These are phyloP conservation scores for Cryptococcus sp. DNA, from an alignment of 1,284 basidiomycete genomes.

Conservation along the genomic window DNA sequence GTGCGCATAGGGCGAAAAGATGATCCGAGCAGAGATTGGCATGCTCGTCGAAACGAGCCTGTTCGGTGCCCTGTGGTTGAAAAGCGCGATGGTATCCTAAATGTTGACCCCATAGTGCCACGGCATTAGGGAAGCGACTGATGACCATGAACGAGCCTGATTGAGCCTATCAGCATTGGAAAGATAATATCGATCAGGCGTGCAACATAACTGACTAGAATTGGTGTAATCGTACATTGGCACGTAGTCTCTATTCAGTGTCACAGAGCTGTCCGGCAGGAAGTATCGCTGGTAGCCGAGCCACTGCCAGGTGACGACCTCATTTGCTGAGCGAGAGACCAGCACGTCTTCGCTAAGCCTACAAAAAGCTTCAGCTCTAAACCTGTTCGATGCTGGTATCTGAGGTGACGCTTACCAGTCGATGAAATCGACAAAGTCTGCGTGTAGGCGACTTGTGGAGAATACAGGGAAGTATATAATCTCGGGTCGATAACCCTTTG, in stretches of 20 bases:
- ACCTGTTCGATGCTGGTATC: no score
- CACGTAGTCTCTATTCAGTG: conserved; percentile 9
- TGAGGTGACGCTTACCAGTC: conserved; percentile 23
- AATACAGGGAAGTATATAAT: conserved; percentile 31
- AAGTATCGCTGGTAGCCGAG: conserved; percentile 27
- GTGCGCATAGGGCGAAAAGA: conserved; percentile 17
- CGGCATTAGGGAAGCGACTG: not conserved
- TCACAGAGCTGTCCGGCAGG: not conserved
- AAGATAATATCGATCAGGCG: not conserved
- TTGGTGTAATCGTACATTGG: conserved; percentile 19
- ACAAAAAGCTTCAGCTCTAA: not conserved
- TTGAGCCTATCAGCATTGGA: not conserved
- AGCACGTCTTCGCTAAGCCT: conserved; percentile 29
- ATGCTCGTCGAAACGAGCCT: not conserved
- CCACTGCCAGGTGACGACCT: conserved; percentile 32
- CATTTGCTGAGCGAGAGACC: conserved; percentile 13
- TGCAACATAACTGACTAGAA: conserved; percentile 23
- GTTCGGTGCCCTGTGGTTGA: conserved; percentile 9
- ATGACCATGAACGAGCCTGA: conserved; percentile 25
- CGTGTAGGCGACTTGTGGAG: conserved; percentile 26
- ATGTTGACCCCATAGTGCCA: conserved; percentile 11
- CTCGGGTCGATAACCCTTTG: conserved; percentile 25
- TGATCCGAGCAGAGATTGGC: conserved; percentile 14
- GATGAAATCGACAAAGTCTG: conserved; percentile 23
- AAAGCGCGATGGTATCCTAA: conserved; percentile 22